Percentiles rank a stretch among this genome's conserved stretches.
phyloP scores from a whole-genome alignment of 2,329 filamentous ascomycete genomes.

The Salinomyces thailandicus region DNA sequence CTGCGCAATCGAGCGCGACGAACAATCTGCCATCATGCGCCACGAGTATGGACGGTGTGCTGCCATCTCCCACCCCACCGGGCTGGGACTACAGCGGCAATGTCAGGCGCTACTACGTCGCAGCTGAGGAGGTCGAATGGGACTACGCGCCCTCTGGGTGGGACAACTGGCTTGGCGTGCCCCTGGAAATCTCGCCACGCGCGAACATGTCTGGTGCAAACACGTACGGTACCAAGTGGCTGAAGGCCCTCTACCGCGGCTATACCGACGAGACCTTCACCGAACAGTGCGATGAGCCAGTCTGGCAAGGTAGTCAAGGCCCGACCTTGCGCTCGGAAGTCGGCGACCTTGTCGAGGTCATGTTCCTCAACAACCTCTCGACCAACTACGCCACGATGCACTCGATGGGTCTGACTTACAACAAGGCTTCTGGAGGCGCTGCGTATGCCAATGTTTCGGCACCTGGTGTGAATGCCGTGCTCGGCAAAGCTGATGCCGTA shows the following conservation, averaged over 20 bases:
- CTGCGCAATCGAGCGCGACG: too few species aligned
- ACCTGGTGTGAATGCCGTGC: constrained; percentile 7
- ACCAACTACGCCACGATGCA: constrained; percentile 21
- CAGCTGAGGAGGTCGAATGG: constrained; percentile 19
- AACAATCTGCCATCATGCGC: constrained; percentile 6
- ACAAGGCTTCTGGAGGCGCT: constrained; percentile 10
- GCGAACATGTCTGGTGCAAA: constrained; percentile 7
- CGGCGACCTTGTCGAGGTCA: constrained; percentile 20
- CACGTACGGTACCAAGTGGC: constrained; percentile 15
- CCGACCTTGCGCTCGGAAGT: constrained; percentile 19
- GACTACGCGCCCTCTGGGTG: constrained; percentile 20
- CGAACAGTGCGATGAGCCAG: constrained; percentile 13
- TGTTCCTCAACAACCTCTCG: constrained; percentile 19
- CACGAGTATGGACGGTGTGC: constrained; percentile 9
- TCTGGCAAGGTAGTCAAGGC: constrained; percentile 19
- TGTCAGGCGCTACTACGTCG: constrained; percentile 18
- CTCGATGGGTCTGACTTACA: constrained; percentile 19
- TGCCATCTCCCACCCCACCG: constrained; percentile 12
- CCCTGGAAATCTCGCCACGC: constrained; percentile 13
- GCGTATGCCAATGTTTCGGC: constrained; percentile 16
- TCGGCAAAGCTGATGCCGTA: constrained; percentile 13
- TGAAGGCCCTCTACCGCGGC: constrained; percentile 24
- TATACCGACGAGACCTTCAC: constrained; percentile 23
- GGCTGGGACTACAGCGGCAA: constrained; percentile 15
- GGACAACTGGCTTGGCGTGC: constrained; percentile 21